Base-by-base conservation (phyloP, 1,284 basidiomycete species). In the Leccinum huronense region DNA sequence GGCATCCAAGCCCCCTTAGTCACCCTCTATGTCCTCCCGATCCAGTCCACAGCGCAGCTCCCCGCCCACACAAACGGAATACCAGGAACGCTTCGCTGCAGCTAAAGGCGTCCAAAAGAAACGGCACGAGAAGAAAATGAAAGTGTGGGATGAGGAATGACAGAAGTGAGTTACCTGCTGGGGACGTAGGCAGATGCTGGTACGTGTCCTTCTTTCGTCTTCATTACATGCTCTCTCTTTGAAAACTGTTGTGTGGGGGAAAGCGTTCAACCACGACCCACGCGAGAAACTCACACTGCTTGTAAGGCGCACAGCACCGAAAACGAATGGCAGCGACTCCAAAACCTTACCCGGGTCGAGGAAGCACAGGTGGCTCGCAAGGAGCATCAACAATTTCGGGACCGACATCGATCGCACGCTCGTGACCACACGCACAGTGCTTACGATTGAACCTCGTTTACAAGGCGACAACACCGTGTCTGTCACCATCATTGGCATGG, bases 101-200 rank as follows among this genome's bases (percentile, higher is more conserved):
- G 89, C 92, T 53, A 98, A 98, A 81, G 97, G 97, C 34, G 98
- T 99, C 72, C 86, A 87, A 70, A 86, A 95, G 71, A 88, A 82
- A 74, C 87, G 83, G 68, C 86, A 6, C 5, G 14, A 16, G 16
- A 40, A 86, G 65, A 94, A 98, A 51, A 91, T 86, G 80, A 88
- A 90, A 74, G 86, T 90, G 10, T 99, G 93, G 89, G 95, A 99
- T 78, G 97, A 98, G 71, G 94, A 96, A 76, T 86, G 84, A 71
- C 92, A 97, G 77, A 93, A 93, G 48, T 99, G 94, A 93, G 93
- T 97, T 13, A 85, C 90, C 62, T 82, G 93, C 61, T 99, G 97
- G 36, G 23, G 23, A 23, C 36, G 36, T 36, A 93, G 72, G 81
- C 83, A 57, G 89, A 94, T 73, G 91, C 90, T 13, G 11, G 71